A percentile compares a stretch with the other conserved stretches of the same genome.
Conservation (phyloP, 1,284 basidiomycete genomes). For the Puccinia triticina region DNA sequence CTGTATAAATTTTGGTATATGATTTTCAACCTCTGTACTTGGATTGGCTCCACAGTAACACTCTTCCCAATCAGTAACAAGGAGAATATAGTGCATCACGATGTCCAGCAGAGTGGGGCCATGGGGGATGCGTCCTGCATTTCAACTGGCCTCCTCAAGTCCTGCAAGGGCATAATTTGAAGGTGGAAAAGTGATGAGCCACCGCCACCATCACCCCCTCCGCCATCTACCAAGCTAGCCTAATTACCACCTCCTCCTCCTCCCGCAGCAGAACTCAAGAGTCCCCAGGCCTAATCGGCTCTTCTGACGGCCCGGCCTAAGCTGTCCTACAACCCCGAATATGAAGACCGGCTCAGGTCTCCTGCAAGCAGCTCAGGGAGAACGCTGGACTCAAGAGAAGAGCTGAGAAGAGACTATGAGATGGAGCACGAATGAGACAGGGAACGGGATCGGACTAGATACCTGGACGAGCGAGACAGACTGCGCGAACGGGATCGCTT, state of each 20-base stretch:
- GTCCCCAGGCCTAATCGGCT: conserved; percentile 3
- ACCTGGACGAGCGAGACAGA: conserved; percentile 41
- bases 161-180: too few relatives aligned
- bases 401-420: conserved; percentile 31
- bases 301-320: conserved; percentile 44
- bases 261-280: not conserved
- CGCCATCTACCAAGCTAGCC: not conserved
- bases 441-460: conserved; percentile 30
- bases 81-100: too few relatives aligned
- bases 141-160: too few relatives aligned
- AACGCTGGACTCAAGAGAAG: conserved; percentile 33
- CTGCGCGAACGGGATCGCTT: conserved; percentile 24
- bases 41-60: too few relatives aligned
- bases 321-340: conserved; percentile 44
- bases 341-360: conserved; percentile 21
- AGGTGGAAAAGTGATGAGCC: too few relatives aligned
- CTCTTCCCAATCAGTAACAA: too few relatives aligned
- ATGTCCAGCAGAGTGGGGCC: too few relatives aligned
- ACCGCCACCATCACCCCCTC: conserved; percentile 7
- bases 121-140: too few relatives aligned
- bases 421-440: conserved; percentile 44
- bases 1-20: too few relatives aligned
- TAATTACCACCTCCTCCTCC: not conserved
- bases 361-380: conserved; percentile 3
- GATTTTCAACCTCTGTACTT: too few relatives aligned